Base-by-base conservation (phyloP, 78 protist species). In the Cyanophora paradoxa region DNA sequence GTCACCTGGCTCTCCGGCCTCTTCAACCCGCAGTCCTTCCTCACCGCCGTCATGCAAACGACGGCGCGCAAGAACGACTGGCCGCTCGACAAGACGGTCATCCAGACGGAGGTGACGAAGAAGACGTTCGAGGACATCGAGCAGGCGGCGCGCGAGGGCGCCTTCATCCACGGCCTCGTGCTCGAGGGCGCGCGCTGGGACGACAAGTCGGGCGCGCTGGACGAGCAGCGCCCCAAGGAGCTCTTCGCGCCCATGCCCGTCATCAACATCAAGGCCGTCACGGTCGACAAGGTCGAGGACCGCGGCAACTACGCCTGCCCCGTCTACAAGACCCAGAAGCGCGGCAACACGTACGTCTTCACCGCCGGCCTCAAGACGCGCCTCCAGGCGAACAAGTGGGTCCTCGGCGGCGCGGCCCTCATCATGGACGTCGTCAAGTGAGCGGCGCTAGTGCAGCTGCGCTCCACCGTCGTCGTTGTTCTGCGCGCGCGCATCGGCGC, bases 171-270 rank as follows among this genome's bases (percentile, higher is more conserved):
- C 54, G 96, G 93, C 22, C 76, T 88, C 14, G 75, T 11, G 73
- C 0, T 83, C 42, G 96, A 92, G 58, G 92, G 89, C 40, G 89
- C 88, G 22, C 77, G 96, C 17, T 86, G 88, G 88, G 86, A 92
- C 72, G 28, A 52, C 22, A 40, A 30, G 42, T 0, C 52, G 4
- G 85, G 84, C 24, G 17, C 7, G n/a, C 3, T 90, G 48, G 74
- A 80, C 57, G 90, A 85, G 40, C 0, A 80, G 19, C 31, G 22
- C 19, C 79, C 74, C 22, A 76, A 77, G 85, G 88, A 82, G 61
- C 82, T 85, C 8, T 52, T 54, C 41, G 69, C 84, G 16, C 24
- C 46, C n/a, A 48, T 85, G 72, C 94, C 94, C 36, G 80, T 82
- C 46, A 59, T 86, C 52, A 67, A 56, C 48, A 3, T 85, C 68